Conservation (phyloP, 2,329 filamentous ascomycete species). For the Ramularia endophylla region DNA sequence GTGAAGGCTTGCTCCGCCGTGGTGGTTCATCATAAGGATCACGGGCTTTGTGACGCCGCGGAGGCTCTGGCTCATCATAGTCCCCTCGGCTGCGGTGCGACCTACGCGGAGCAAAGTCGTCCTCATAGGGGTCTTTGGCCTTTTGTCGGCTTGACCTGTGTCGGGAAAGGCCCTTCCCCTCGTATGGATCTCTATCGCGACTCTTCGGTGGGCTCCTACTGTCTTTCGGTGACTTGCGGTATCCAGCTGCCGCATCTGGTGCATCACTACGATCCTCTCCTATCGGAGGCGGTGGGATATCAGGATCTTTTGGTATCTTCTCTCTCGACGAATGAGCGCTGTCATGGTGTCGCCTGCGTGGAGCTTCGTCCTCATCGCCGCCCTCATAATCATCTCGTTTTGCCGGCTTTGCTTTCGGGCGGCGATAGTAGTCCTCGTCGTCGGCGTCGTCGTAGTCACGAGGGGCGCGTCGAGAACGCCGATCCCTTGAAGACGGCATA, state of each 20-base stretch:
- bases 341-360: slow-evolving; percentile 11
- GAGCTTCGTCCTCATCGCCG: slow-evolving; percentile 25
- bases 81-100: slow-evolving; percentile 6
- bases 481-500: slow-evolving; percentile 10
- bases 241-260: neutral
- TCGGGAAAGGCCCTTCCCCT: too few species aligned
- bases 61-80: slow-evolving; percentile 12
- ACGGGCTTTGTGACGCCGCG: slow-evolving; percentile 9
- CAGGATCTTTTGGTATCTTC: slow-evolving; percentile 10
- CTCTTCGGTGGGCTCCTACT: too few species aligned
- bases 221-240: neutral
- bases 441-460: slow-evolving; percentile 14
- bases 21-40: slow-evolving; percentile 11
- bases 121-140: neutral
- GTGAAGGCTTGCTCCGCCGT: slow-evolving; percentile 11
- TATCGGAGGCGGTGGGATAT: slow-evolving; percentile 20
- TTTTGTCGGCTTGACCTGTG: neutral
- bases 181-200: neutral
- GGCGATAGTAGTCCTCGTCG: slow-evolving; percentile 15
- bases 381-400: slow-evolving; percentile 23
- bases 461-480: slow-evolving; percentile 13
- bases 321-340: slow-evolving; percentile 10
- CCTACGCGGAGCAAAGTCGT: neutral
- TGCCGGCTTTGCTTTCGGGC: slow-evolving; percentile 11
- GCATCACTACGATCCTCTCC: slow-evolving; percentile 14